Percentiles rank a stretch among this genome's conserved stretches.
phyloP scores from a whole-genome alignment of 2,329 filamentous ascomycete genomes.

The Pseudogymnoascus sp. region DNA sequence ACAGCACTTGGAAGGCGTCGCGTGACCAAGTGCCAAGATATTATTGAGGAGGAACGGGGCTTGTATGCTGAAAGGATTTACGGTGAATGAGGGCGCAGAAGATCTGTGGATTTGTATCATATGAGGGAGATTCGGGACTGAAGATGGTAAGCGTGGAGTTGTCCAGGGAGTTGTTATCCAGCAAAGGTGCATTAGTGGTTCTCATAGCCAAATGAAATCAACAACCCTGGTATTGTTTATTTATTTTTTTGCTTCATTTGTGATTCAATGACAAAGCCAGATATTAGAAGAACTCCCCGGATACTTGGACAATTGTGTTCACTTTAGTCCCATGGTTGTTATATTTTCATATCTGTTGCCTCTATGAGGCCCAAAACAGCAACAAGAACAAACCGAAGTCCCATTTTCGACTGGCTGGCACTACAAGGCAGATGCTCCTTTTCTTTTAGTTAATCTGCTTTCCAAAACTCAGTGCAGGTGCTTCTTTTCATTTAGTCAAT shows the following conservation, averaged over 20 bases:
- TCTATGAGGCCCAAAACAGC: neutral
- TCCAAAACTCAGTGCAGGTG: neutral
- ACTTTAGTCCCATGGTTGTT: neutral
- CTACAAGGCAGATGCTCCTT: neutral
- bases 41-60: slow-evolving; percentile 17
- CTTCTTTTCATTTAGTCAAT: neutral
- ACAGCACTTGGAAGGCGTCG: slow-evolving; percentile 44
- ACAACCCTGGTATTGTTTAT: neutral
- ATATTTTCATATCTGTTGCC: neutral
- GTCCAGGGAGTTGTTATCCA: neutral
- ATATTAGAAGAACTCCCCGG: neutral
- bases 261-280: neutral
- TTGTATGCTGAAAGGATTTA: slow-evolving; percentile 2
- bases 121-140: neutral
- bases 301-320: neutral
- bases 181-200: neutral
- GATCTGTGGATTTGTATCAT: slow-evolving; percentile 1
- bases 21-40: slow-evolving; percentile 10
- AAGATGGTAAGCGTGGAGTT: neutral
- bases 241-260: neutral
- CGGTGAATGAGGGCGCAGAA: neutral
- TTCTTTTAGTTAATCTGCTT: neutral
- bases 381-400: neutral
- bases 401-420: neutral
- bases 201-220: neutral